phyloP scores from a whole-genome alignment of 2,329 filamentous ascomycete genomes.

The Myriosclerotinia scirpicola region DNA sequence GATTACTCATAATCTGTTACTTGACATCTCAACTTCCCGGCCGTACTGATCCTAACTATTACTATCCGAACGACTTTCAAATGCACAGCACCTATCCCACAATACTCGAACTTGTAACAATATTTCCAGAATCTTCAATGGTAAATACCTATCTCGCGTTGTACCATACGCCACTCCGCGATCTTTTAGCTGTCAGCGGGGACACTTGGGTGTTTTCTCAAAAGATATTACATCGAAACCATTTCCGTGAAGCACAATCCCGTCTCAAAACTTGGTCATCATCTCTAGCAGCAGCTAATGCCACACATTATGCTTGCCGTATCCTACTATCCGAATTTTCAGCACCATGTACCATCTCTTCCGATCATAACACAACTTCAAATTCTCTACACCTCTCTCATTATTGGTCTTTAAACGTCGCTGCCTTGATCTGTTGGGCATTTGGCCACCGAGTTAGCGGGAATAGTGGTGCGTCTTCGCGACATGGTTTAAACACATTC shows the following conservation, averaged over 20 bases:
- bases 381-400: constrained; percentile 44
- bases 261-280: constrained; percentile 50
- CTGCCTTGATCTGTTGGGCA: constrained; percentile 60
- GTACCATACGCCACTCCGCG: constrained; percentile 57
- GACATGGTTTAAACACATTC: not conserved
- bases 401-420: constrained; percentile 58
- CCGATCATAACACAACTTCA: constrained; percentile 3
- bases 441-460: constrained; percentile 44
- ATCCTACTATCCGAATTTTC: constrained; percentile 50
- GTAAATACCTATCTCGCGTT: constrained; percentile 58
- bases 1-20: constrained; percentile 35
- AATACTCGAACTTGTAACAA: constrained; percentile 30
- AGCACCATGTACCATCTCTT: constrained; percentile 30
- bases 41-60: constrained; percentile 39
- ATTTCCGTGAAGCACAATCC: constrained; percentile 50
- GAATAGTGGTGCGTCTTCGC: not conserved
- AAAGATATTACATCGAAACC: constrained; percentile 49
- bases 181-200: constrained; percentile 57
- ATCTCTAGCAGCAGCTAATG: constrained; percentile 48
- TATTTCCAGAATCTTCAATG: constrained; percentile 49
- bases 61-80: constrained; percentile 28
- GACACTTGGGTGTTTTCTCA: constrained; percentile 59
- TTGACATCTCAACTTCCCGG: constrained; percentile 35
- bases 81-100: constrained; percentile 19
- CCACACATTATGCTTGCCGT: constrained; percentile 52